These are phyloP conservation scores for Kandelia obovata DNA, from an alignment of 345 rosid species.

Conservation along the genomic window DNA sequence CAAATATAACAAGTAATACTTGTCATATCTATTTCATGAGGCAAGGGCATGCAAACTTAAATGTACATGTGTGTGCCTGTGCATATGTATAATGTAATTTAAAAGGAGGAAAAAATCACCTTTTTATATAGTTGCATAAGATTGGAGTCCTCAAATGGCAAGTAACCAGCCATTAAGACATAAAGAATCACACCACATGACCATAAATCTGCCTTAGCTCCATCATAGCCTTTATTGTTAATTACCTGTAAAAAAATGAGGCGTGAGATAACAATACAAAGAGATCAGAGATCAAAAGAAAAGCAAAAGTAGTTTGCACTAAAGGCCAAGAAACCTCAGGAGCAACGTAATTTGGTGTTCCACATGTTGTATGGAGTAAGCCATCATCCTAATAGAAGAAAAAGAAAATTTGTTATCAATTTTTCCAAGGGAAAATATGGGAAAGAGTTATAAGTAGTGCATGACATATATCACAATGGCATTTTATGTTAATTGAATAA, in stretches of 20 bases:
- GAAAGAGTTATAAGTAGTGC: too few relatives aligned
- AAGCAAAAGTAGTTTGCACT: conserved; percentile 12
- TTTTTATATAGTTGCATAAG: conserved; percentile 73
- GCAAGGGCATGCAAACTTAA: not conserved
- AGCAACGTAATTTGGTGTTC: conserved; percentile 99
- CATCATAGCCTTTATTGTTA: conserved; percentile 95
- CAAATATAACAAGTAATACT: too few relatives aligned
- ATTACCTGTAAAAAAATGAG: conserved; percentile 53
- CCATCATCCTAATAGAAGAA: conserved; percentile 75
- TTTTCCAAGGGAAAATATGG: not conserved
- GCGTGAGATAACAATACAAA: conserved; percentile 11
- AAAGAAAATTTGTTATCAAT: conserved; percentile 18
- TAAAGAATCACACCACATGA: conserved; percentile 97
- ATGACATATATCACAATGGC: not conserved
- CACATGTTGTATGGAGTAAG: conserved; percentile 95
- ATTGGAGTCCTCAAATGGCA: conserved; percentile 94
- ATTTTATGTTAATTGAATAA: not conserved
- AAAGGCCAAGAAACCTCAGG: conserved; percentile 71
- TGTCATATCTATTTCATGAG: too few relatives aligned
- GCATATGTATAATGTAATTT: not conserved
- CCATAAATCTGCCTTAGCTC: conserved; percentile 97
- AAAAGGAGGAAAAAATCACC: conserved; percentile 34
- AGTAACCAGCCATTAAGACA: conserved; percentile 95
- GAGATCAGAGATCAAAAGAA: conserved; percentile 1
- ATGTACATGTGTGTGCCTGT: not conserved